Percentiles rank a stretch among this genome's conserved stretches.
phyloP scores from a whole-genome alignment of 2,329 filamentous ascomycete genomes.

The Colletotrichum scovillei region DNA sequence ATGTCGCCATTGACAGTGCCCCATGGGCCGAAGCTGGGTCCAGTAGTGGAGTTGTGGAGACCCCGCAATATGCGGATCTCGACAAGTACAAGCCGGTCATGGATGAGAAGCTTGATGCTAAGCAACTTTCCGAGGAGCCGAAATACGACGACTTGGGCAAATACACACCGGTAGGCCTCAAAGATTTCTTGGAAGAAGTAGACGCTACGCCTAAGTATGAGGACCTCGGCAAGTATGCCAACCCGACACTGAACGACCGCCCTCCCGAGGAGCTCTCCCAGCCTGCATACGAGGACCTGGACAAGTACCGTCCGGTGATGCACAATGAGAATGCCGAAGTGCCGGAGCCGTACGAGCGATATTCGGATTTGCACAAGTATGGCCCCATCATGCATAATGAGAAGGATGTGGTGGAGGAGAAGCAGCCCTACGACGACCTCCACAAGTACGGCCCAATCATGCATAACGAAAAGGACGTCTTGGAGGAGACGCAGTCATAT shows the following conservation, averaged over 20 bases:
- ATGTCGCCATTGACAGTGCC: slow-evolving; percentile 45
- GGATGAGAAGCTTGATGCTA: slow-evolving; percentile 42
- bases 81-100: slow-evolving; percentile 50
- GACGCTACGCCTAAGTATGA: slow-evolving; percentile 43
- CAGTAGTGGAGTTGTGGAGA: slow-evolving; percentile 31
- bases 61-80: slow-evolving; percentile 41
- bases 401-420: slow-evolving; percentile 50
- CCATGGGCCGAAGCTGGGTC: slow-evolving; percentile 36
- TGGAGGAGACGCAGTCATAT: slow-evolving; percentile 51
- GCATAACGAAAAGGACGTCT: slow-evolving; percentile 50
- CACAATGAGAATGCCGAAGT: slow-evolving; percentile 47
- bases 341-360: slow-evolving; percentile 31
- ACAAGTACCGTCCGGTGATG: slow-evolving; percentile 44
- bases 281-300: slow-evolving; percentile 48
- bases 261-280: slow-evolving; percentile 39
- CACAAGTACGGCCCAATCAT: slow-evolving; percentile 44
- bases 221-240: slow-evolving; percentile 48
- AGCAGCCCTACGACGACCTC: slow-evolving; percentile 53
- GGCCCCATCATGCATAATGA: slow-evolving; percentile 44
- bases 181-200: slow-evolving; percentile 13
- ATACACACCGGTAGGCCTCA: slow-evolving; percentile 47
- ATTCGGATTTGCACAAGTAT: slow-evolving; percentile 38
- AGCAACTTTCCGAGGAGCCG: slow-evolving; percentile 33
- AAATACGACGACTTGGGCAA: slow-evolving; percentile 55
- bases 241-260: slow-evolving; percentile 29